phyloP scores from a whole-genome alignment of 129 eudicot species.

The Tagetes patula region DNA sequence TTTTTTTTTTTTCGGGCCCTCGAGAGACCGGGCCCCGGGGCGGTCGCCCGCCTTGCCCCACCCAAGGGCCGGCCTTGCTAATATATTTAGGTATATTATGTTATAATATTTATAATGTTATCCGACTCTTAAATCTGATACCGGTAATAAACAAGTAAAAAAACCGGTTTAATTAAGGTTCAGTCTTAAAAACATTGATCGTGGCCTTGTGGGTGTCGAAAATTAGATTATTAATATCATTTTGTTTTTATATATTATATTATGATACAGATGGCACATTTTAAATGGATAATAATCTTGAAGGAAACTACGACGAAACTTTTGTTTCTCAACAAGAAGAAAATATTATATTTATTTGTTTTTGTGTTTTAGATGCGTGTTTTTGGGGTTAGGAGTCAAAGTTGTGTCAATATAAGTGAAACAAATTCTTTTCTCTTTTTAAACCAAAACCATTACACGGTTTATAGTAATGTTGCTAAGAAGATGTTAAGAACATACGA shows the following conservation, averaged over 20 bases:
- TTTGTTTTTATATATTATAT: not conserved
- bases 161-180: too few relatives aligned
- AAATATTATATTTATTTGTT: not conserved
- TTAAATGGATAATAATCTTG: conserved; percentile 10
- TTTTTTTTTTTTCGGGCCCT: too few relatives aligned
- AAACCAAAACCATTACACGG: not conserved
- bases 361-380: conserved; percentile 1
- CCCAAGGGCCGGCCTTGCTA: too few relatives aligned
- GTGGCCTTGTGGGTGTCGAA: too few relatives aligned
- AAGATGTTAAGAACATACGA: conserved; percentile 1
- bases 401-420: not conserved
- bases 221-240: not conserved
- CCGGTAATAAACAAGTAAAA: too few relatives aligned
- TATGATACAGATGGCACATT: conserved; percentile 34
- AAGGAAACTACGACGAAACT: conserved; percentile 28
- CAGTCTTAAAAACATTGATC: too few relatives aligned
- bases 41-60: too few relatives aligned
- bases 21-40: too few relatives aligned
- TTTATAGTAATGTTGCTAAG: not conserved
- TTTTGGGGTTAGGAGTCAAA: conserved; percentile 17
- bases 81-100: too few relatives aligned
- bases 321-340: not conserved
- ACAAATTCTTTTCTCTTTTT: not conserved
- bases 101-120: too few relatives aligned
- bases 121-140: too few relatives aligned